Evolutionary conservation across 306 rosid genomes (phyloP).

Genomic region (Dicorynia guianensis): DNA sequence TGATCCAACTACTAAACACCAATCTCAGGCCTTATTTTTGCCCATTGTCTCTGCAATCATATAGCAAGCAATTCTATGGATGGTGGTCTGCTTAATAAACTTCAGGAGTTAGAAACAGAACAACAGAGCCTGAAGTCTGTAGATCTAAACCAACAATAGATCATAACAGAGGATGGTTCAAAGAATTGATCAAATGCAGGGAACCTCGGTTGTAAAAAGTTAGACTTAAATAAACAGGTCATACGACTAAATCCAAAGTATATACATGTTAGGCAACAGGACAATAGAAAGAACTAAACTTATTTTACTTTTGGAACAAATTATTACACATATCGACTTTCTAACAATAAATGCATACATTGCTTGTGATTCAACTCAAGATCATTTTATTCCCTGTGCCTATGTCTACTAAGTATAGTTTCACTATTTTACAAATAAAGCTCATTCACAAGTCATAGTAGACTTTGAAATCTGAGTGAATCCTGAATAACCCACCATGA

Average conservation of each 20-base stretch:
- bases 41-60: neutral
- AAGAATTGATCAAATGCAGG: neutral
- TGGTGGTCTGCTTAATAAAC: neutral
- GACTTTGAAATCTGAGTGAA: neutral
- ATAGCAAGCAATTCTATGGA: neutral
- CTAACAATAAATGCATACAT: slow-evolving; percentile 20
- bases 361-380: slow-evolving; percentile 6
- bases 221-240: neutral
- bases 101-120: neutral
- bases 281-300: neutral
- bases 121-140: neutral
- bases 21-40: neutral
- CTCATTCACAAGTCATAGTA: slow-evolving; percentile 1
- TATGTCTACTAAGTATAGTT: neutral
- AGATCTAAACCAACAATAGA: neutral
- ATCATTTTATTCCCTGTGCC: slow-evolving; percentile 2
- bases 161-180: neutral
- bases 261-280: neutral
- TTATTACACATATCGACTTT: slow-evolving; percentile 7
- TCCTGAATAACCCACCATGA: slow-evolving; percentile 19
- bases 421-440: slow-evolving; percentile 20
- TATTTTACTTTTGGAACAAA: neutral
- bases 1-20: neutral
- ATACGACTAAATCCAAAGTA: neutral
- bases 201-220: neutral